Evolutionary conservation across 164 flowering plant genomes (phyloP).

Genomic region (Aristolochia fimbriata): DNA sequence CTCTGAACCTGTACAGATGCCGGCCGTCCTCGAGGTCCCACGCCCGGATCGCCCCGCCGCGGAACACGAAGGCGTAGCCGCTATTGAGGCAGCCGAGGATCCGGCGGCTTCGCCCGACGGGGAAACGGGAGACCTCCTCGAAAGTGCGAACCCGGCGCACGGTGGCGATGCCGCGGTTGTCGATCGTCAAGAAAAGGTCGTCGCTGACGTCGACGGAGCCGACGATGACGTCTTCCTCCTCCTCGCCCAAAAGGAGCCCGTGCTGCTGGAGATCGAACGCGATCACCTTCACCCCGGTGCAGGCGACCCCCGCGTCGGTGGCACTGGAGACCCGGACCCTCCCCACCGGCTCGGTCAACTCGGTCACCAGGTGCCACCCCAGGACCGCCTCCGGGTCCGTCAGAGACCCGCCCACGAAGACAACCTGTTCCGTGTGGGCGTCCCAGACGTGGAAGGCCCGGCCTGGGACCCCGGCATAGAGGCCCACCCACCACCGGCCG

Average conservation of each 20-base stretch:
- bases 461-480: constrained; percentile 71
- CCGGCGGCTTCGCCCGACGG: constrained; percentile 19
- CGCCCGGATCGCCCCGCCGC: constrained; percentile 39
- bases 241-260: constrained; percentile 23
- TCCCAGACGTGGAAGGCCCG: constrained; percentile 74
- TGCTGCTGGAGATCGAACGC: constrained; percentile 36
- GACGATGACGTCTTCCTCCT: constrained; percentile 32
- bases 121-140: constrained; percentile 49
- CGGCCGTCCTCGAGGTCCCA: constrained; percentile 48
- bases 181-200: constrained; percentile 31
- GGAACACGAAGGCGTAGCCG: constrained; percentile 45
- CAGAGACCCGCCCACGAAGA: constrained; percentile 56
- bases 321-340: constrained; percentile 42
- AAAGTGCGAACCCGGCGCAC: constrained; percentile 39
- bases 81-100: constrained; percentile 56
- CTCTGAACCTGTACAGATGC: constrained; percentile 27
- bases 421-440: constrained; percentile 34
- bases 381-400: constrained; percentile 67
- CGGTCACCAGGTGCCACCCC: constrained; percentile 75
- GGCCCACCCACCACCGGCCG: constrained; percentile 72
- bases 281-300: constrained; percentile 35
- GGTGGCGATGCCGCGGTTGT: constrained; percentile 33
- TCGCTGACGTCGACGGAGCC: constrained; percentile 35
- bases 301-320: constrained; percentile 43
- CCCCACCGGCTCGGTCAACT: constrained; percentile 41